A percentile compares a stretch with the other conserved stretches of the same genome.
Evolutionary conservation across 2,329 filamentous ascomycete genomes (phyloP).

Genomic region (Hypoxylon sp.): DNA sequence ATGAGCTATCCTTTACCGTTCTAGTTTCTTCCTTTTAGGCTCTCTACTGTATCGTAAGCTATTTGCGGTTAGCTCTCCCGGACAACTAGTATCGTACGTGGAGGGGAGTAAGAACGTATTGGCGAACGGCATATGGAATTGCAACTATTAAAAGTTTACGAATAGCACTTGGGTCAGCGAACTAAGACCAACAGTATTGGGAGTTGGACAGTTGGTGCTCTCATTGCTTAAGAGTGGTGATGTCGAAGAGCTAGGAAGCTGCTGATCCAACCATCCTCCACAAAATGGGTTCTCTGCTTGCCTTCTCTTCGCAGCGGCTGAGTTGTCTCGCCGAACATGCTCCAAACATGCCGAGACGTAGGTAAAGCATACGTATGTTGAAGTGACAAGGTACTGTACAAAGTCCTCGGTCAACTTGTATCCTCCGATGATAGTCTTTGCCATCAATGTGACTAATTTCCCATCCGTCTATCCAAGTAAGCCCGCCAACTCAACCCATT

Average conservation of each 20-base stretch:
- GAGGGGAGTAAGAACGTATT: too few relatives aligned
- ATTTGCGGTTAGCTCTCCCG: too few relatives aligned
- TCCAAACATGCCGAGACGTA: slow-evolving; percentile 1
- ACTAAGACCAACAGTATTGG: background rate
- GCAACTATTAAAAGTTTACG: background rate
- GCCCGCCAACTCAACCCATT: slow-evolving; percentile 9
- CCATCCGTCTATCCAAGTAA: slow-evolving; percentile 20
- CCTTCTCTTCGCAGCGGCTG: slow-evolving; percentile 5
- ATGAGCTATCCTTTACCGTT: too few relatives aligned
- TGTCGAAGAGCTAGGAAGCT: slow-evolving; percentile 25
- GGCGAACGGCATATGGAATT: too few relatives aligned
- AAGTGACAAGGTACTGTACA: slow-evolving; percentile 6
- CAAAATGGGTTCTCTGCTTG: slow-evolving; percentile 3
- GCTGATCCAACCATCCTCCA: slow-evolving; percentile 26
- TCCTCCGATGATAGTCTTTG: background rate
- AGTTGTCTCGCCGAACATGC: slow-evolving; percentile 8
- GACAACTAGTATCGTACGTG: too few relatives aligned
- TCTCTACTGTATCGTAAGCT: too few relatives aligned
- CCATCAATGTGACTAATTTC: slow-evolving; percentile 19
- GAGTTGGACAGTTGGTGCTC: slow-evolving; percentile 23
- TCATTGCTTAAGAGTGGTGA: slow-evolving; percentile 31
- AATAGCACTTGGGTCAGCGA: background rate
- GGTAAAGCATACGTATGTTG: slow-evolving; percentile 3
- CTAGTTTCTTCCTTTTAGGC: too few relatives aligned
- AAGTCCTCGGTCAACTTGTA: slow-evolving; percentile 2